Evolutionary conservation across 129 eudicot species (phyloP).

Genomic region (Pseudognaphalium luteoalbum): DNA sequence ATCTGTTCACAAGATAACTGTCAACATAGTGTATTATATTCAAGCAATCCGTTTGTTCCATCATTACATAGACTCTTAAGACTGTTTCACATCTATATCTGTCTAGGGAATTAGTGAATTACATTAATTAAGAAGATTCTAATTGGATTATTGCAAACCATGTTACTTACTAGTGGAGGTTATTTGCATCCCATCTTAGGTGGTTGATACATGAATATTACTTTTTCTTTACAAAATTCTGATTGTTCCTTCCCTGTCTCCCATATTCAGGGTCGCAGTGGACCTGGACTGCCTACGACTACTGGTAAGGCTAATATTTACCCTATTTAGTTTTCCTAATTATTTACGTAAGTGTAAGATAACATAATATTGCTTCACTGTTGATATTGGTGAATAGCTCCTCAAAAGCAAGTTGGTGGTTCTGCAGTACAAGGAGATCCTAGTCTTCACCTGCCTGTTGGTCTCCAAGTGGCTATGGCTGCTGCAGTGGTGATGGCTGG

Average conservation of each 20-base stretch:
- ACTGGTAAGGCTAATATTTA: slow-evolving; percentile 44
- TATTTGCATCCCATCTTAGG: neutral
- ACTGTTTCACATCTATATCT: neutral
- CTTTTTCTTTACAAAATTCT: neutral
- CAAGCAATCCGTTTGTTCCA: neutral
- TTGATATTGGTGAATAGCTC: slow-evolving; percentile 39
- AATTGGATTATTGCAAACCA: neutral
- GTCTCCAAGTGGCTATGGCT: slow-evolving; percentile 70
- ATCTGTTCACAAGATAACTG: neutral
- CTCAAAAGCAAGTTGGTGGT: slow-evolving; percentile 69
- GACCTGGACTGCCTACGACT: slow-evolving; percentile 72
- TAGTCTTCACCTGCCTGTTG: slow-evolving; percentile 59
- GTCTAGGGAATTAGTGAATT: neutral
- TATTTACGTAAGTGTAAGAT: neutral
- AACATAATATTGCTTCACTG: neutral
- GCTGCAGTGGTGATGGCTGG: slow-evolving; percentile 86
- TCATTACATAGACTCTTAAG: neutral
- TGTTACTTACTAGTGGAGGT: neutral
- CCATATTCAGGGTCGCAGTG: slow-evolving; percentile 75
- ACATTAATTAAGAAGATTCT: neutral
- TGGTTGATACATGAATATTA: neutral
- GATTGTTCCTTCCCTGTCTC: slow-evolving; percentile 8
- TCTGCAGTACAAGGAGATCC: slow-evolving; percentile 57
- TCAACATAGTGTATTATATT: neutral
- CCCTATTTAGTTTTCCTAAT: slow-evolving; percentile 17